Evolutionary conservation across 768 basidiomycete species (phyloP), one percentile per base, ranked within the genome.

Genomic region (Mycena pura): DNA sequence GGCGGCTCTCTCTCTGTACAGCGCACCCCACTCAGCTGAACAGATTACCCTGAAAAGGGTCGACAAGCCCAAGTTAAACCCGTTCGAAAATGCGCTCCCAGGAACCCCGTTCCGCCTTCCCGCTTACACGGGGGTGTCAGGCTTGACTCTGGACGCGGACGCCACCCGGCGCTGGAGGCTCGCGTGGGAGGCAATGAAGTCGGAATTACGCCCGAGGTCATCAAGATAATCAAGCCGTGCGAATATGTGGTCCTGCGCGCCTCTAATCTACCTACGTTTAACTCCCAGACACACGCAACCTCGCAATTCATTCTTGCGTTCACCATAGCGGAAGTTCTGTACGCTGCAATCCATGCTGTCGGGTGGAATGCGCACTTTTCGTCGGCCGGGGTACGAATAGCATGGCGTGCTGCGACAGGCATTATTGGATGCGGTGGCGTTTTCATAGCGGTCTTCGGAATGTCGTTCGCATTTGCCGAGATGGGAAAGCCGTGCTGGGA

Each of bases 281-380:
- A 34, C 7, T 25, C 29, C 3, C 11, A 28, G 41, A 9, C 21
- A 48, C 29, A 55, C 19, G 53, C 27, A 3, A 47, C 34, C 8
- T 11, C 22, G 32, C 32, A 22, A 21, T 39, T 57, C 21, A 47
- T 36, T 15, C 45, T 57, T 15, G 55, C 43, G 1, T 57, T 57
- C 32, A 57, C 29, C 27, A 14, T 28, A 13, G 45, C 55, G 17
- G 55, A 57, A 31, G 44, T 39, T 2, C 3, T 57, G 5, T 57
- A 57, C 22, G 55, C 22, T 1, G 31, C 13, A 2, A 57, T 57
- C 24, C 55, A 57, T 21, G 55, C 32, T 19, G 1, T 32, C 6
- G 55, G 55, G 7, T 57, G 55, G 55, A 57, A 57, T 21, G 11
- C 55, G 5, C 34, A 15, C 0, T 57, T 57, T 28, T 10, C 55